Evolutionary conservation across 2,329 filamentous ascomycete genomes (phyloP).

Genomic region (Endoconidiophora laricicola): DNA sequence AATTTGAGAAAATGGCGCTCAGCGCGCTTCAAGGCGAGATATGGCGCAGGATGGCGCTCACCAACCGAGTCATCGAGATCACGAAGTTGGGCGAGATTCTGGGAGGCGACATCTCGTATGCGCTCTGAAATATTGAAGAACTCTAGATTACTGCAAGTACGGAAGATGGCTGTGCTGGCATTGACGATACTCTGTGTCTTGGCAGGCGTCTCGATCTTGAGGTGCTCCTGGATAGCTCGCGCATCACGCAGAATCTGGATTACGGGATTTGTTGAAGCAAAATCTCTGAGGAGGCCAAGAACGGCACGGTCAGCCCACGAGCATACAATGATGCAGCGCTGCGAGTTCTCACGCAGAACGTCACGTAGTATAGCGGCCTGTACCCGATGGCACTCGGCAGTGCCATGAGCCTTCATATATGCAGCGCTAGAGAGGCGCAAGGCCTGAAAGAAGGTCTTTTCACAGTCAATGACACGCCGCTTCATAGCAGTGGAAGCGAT

Average conservation of each 20-base stretch:
- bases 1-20: conserved; percentile 57
- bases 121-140: conserved; percentile 59
- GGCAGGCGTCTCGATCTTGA: conserved; percentile 37
- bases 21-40: conserved; percentile 49
- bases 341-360: conserved; percentile 40
- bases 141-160: conserved; percentile 54
- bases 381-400: conserved; percentile 42
- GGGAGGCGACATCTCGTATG: conserved; percentile 17
- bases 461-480: conserved; percentile 51
- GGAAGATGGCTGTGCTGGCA: conserved; percentile 40
- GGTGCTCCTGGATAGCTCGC: conserved; percentile 45
- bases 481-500: conserved; percentile 58
- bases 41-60: conserved; percentile 34
- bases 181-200: conserved; percentile 42
- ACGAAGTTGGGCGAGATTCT: conserved; percentile 8
- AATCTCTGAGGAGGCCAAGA: conserved; percentile 43
- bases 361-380: conserved; percentile 45
- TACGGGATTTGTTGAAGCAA: conserved; percentile 48
- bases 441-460: conserved; percentile 48
- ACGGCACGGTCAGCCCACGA: conserved; percentile 51
- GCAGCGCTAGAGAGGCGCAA: conserved; percentile 43
- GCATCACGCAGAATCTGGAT: conserved; percentile 53
- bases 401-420: conserved; percentile 47
- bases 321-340: conserved; percentile 52
- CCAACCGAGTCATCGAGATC: conserved; percentile 16